Conservation (phyloP, 1,139 yeast genomes). For the Taphrina betulina region DNA sequence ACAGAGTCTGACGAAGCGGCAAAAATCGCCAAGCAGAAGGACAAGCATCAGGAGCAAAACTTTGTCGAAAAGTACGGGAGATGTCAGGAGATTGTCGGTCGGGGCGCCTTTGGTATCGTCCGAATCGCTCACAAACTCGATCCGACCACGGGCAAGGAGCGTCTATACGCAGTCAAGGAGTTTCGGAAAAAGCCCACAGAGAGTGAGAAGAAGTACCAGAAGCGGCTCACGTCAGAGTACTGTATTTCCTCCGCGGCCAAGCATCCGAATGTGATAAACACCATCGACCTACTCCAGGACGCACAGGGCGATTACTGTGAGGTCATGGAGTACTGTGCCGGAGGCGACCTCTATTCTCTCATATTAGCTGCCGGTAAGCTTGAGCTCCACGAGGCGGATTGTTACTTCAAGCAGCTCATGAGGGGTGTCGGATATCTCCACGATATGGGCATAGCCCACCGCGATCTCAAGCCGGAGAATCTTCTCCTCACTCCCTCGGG, state of each 20-base stretch:
- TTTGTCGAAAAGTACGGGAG: constrained; percentile 71
- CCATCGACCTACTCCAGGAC: constrained; percentile 82
- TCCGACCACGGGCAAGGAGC: constrained; percentile 49
- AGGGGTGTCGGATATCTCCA: constrained; percentile 95
- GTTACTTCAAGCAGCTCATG: constrained; percentile 87
- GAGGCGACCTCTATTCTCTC: constrained; percentile 49
- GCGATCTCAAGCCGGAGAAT: constrained; percentile 94
- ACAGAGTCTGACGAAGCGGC: constrained; percentile 16
- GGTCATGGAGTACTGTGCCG: constrained; percentile 51
- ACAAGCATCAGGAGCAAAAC: constrained; percentile 44
- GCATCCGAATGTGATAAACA: constrained; percentile 76
- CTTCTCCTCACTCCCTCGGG: constrained; percentile 77
- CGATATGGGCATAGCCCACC: constrained; percentile 93
- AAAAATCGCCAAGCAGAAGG: constrained; percentile 45
- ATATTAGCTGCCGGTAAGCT: constrained; percentile 81
- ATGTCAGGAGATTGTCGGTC: constrained; percentile 77
- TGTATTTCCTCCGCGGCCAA: constrained; percentile 79
- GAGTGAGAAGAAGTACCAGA: constrained; percentile 58
- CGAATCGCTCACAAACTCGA: constrained; percentile 63
- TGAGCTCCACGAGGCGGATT: constrained; percentile 86
- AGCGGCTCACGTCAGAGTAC: constrained; percentile 77
- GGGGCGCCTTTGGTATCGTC: constrained; percentile 79
- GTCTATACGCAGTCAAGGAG: constrained; percentile 78
- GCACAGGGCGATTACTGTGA: constrained; percentile 91
- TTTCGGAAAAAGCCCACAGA: constrained; percentile 61